Evolutionary conservation across 2,329 filamentous ascomycete species (phyloP).

Genomic region (Sporothrix brasiliensis): DNA sequence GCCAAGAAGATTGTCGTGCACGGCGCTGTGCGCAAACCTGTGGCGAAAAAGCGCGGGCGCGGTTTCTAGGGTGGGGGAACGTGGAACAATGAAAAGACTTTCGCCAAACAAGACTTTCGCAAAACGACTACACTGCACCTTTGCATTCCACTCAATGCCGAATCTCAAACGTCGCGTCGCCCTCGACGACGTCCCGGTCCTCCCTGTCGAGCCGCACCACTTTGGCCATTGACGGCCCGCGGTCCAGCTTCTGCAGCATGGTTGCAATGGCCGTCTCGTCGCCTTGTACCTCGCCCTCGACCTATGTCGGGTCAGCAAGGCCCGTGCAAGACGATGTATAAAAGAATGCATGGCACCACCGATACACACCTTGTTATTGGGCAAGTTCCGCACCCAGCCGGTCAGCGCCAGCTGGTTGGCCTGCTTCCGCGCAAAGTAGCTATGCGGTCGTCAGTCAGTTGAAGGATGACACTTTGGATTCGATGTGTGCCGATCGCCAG

Average conservation of each 20-base stretch:
- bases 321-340: too few species aligned
- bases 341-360: background rate
- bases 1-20: constrained; percentile 63
- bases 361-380: constrained; percentile 55
- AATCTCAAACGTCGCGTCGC: constrained; percentile 68
- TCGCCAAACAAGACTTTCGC: background rate
- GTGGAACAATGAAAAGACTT: constrained; percentile 27
- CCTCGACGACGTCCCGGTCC: constrained; percentile 65
- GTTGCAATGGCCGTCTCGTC: constrained; percentile 64
- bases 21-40: constrained; percentile 64
- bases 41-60: constrained; percentile 59
- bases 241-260: constrained; percentile 74
- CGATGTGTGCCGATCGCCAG: background rate
- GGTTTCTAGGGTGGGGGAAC: constrained; percentile 48
- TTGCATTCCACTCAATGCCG: constrained; percentile 42
- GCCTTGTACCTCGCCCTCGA: constrained; percentile 88
- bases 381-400: constrained; percentile 65
- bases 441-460: constrained; percentile 36
- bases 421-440: constrained; percentile 58
- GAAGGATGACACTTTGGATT: too few species aligned
- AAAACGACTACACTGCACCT: background rate
- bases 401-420: constrained; percentile 56
- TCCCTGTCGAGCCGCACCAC: constrained; percentile 75
- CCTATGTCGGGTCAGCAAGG: constrained; percentile 54
- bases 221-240: constrained; percentile 70